These are phyloP conservation scores for Geotrichum siamense DNA, from an alignment of 1,139 yeast species.

Conservation along the genomic window DNA sequence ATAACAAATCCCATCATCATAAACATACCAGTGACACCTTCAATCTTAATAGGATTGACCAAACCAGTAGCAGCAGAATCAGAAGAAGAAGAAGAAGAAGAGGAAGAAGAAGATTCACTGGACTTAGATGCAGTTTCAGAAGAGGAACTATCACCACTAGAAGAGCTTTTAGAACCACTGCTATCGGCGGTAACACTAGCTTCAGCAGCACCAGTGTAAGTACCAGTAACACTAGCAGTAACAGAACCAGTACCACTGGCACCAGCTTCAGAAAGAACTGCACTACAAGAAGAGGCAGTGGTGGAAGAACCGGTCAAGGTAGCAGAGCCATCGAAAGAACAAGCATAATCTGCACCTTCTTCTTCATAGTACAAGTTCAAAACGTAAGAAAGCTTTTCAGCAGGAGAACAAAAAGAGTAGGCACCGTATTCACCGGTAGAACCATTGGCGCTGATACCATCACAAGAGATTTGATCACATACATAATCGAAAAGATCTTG, in stretches of 20 bases:
- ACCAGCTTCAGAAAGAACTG: slow-evolving; percentile 32
- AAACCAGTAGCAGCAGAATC: slow-evolving; percentile 22
- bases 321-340: slow-evolving; percentile 55
- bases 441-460: slow-evolving; percentile 49
- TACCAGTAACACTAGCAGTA: slow-evolving; percentile 21
- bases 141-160: slow-evolving; percentile 11
- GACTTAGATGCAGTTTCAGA: slow-evolving; percentile 21
- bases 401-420: slow-evolving; percentile 49
- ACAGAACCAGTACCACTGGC: slow-evolving; percentile 25
- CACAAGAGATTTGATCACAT: slow-evolving; percentile 39
- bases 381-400: slow-evolving; percentile 56
- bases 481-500: slow-evolving; percentile 47
- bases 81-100: slow-evolving; percentile 22
- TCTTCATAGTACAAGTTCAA: slow-evolving; percentile 51
- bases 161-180: slow-evolving; percentile 21
- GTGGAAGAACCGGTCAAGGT: slow-evolving; percentile 42
- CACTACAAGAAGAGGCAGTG: slow-evolving; percentile 48
- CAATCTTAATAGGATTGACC: slow-evolving; percentile 5
- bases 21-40: slow-evolving; percentile 11
- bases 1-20: slow-evolving; percentile 8
- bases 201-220: slow-evolving; percentile 23
- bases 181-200: slow-evolving; percentile 17
- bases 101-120: slow-evolving; percentile 14
- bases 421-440: slow-evolving; percentile 49
- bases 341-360: slow-evolving; percentile 41